A percentile compares a stretch with the other conserved stretches of the same genome.
phyloP scores from a whole-genome alignment of 2,329 filamentous ascomycete genomes.

The Penicillium sp. region DNA sequence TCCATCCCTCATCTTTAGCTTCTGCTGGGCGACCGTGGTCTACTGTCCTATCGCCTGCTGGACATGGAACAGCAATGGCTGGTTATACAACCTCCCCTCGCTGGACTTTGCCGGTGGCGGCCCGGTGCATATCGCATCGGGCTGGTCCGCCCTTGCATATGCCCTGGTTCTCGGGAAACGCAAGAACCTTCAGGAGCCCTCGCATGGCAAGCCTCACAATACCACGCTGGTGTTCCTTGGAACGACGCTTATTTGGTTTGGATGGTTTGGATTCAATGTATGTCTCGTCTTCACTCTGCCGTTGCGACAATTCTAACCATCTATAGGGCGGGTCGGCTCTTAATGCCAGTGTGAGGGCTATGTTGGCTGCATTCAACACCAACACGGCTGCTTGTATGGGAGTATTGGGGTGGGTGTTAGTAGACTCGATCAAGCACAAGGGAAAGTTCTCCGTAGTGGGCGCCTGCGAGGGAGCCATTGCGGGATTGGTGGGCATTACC shows the following conservation, averaged over 20 bases:
- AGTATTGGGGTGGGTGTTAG: constrained; percentile 54
- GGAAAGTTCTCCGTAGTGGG: constrained; percentile 57
- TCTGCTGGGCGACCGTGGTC: constrained; percentile 69
- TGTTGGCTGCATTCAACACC: constrained; percentile 58
- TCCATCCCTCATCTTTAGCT: constrained; percentile 66
- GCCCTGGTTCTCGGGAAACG: constrained; percentile 71
- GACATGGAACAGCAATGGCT: constrained; percentile 74
- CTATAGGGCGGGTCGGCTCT: constrained; percentile 52
- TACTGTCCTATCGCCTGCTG: constrained; percentile 74
- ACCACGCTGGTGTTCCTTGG: constrained; percentile 72
- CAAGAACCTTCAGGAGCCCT: constrained; percentile 52
- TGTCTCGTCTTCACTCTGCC: not conserved
- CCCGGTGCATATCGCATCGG: constrained; percentile 72
- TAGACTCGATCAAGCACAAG: constrained; percentile 53
- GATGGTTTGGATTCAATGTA: constrained; percentile 59
- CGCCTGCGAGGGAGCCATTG: constrained; percentile 58
- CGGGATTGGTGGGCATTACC: constrained; percentile 61
- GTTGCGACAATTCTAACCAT: not conserved
- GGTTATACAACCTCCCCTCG: constrained; percentile 66
- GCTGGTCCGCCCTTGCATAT: constrained; percentile 70
- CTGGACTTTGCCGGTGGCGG: constrained; percentile 75
- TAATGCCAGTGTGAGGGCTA: constrained; percentile 53
- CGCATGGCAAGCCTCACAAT: constrained; percentile 63
- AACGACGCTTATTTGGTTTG: constrained; percentile 51
- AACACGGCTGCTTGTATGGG: constrained; percentile 56